Conservation (phyloP, 176 grass and related monocot genomes). For the Ensete glaucum region DNA sequence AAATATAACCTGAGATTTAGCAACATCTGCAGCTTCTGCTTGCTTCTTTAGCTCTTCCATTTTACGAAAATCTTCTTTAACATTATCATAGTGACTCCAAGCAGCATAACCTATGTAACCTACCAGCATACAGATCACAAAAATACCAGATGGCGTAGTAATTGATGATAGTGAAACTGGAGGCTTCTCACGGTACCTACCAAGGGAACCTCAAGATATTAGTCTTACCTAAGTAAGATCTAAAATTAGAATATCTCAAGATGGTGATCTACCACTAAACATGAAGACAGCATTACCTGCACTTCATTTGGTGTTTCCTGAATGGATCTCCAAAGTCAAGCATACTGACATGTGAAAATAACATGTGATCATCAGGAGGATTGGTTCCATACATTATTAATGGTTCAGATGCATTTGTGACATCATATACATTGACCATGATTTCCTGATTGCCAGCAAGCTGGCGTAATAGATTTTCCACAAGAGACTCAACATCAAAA, state of each 20-base stretch:
- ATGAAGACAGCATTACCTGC: conserved; percentile 47
- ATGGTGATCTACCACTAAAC: conserved; percentile 9
- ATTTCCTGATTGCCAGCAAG: conserved; percentile 92
- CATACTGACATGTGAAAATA: conserved; percentile 48
- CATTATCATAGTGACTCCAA: conserved; percentile 83
- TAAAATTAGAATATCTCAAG: conserved; percentile 8
- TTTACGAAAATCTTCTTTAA: conserved; percentile 87
- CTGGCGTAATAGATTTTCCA: conserved; percentile 86
- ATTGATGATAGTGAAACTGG: conserved; percentile 53
- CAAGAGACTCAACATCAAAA: conserved; percentile 95
- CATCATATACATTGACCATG: conserved; percentile 93
- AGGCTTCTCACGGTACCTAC: conserved; percentile 77
- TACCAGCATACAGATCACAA: conserved; percentile 63
- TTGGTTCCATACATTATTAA: conserved; percentile 91
- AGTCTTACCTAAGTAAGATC: conserved; percentile 3
- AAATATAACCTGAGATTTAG: conserved; percentile 89
- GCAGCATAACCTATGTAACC: conserved; percentile 86
- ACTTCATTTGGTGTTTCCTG: conserved; percentile 85
- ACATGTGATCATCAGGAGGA: conserved; percentile 50
- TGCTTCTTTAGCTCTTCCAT: conserved; percentile 79
- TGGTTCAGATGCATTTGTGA: conserved; percentile 68
- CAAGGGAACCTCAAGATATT: conserved; percentile 19
- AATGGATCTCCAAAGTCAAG: conserved; percentile 95
- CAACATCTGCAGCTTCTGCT: conserved; percentile 91
- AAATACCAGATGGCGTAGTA: conserved; percentile 59